phyloP scores from a whole-genome alignment of 2,329 filamentous ascomycete species.

The Botryosphaeria dothidea region DNA sequence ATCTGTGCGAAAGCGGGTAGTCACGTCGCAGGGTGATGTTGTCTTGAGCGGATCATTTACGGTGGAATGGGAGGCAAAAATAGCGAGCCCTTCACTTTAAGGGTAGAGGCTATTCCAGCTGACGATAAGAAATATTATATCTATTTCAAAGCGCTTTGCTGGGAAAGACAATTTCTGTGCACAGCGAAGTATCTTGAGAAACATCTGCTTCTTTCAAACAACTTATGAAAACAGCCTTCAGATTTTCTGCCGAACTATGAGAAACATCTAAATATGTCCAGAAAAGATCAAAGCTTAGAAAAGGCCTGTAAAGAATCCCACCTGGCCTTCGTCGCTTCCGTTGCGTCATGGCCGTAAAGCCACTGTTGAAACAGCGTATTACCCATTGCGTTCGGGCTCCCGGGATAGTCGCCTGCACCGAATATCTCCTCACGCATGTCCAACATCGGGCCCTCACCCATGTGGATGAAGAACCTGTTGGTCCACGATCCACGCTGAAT shows the following conservation, averaged over 20 bases:
- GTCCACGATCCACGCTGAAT: constrained; percentile 16
- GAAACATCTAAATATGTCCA: too few relatives aligned
- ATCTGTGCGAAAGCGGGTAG: not conserved
- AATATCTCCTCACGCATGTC: constrained; percentile 9
- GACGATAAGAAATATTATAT: too few relatives aligned
- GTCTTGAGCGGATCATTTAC: not conserved
- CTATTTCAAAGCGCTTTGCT: too few relatives aligned
- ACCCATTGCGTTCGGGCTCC: constrained; percentile 17
- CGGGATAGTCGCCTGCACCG: constrained; percentile 5
- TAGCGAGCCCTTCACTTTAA: not conserved
- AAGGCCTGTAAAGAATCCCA: not conserved
- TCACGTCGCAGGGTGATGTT: not conserved
- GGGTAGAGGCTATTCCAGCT: not conserved
- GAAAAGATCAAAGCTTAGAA: not conserved
- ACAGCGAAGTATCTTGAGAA: too few relatives aligned
- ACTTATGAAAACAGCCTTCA: too few relatives aligned
- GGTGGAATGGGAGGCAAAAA: not conserved
- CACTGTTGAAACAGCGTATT: constrained; percentile 15
- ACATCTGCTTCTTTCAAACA: too few relatives aligned
- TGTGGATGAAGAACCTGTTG: constrained; percentile 16
- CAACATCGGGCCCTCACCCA: constrained; percentile 1
- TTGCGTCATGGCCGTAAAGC: not conserved
- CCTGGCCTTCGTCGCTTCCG: not conserved
- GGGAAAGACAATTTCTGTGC: too few relatives aligned
- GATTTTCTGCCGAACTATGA: too few relatives aligned